Evolutionary conservation across 306 rosid genomes (phyloP), one percentile per base, ranked within the genome.

Genomic region (Macrotyloma uniflorum): DNA sequence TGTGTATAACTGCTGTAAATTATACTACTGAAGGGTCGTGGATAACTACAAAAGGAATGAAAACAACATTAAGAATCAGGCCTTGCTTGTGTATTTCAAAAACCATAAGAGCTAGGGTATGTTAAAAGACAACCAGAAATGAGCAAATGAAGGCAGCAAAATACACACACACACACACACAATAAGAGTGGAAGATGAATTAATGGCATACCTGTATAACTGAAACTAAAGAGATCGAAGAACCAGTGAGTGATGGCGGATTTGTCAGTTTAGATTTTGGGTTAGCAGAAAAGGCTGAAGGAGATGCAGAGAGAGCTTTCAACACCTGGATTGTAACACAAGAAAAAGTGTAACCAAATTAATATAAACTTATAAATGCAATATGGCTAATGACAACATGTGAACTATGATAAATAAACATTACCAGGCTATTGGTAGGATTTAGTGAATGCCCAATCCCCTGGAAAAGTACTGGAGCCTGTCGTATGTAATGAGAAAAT

Each of bases 381-480:
- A 50, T 19, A 61, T 33, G 45, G 45, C 49, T 59, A 26, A 42
- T 47, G 83, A 71, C 76, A 15, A 64, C 45, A 59, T 24, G 4
- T 71, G 67, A 49, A 38, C 33, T 14, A 68, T 36, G 42, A 80
- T 80, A 55, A 64, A 64, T 45, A 81, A 49, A 59, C n/a, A 84
- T 86, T 88, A 95, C 99, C 99, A 95, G 82, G 82, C 85, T 93
- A 84, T 87, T 95, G 74, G 94, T 79, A 75, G 98, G 90, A 80
- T 88, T 93, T 67, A 95, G 67, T 12, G 98, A 87, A 79, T 95
- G 99, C 73, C 91, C 98, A 81, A 95, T 87, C 76, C 99, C 99
- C 70, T 91, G 93, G 80, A 95, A 95, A 83, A 95, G 97, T 40
- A 93, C 91, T 28, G 99, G 99, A 79, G 98, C 99, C 99, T 95